These are phyloP conservation scores for Fraxinus latifolia DNA, from an alignment of 305 asterid species.

Conservation along the genomic window DNA sequence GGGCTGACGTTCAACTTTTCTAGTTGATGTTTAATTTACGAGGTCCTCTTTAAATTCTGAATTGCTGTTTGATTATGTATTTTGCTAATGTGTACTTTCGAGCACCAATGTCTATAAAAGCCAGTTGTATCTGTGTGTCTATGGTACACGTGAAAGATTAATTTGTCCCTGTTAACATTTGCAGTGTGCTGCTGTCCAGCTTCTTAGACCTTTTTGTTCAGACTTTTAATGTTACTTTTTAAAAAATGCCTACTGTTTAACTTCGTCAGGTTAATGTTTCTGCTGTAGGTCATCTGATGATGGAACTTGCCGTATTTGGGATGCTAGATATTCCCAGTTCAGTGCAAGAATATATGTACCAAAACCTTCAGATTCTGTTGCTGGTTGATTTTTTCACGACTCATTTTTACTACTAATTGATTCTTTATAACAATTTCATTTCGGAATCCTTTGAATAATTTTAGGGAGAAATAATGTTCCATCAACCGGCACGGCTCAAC, in stretches of 20 bases:
- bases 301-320: conserved; percentile 97
- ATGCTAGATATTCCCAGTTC: conserved; percentile 78
- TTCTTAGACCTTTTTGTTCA: conserved; percentile 16
- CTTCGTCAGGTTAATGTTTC: conserved; percentile 12
- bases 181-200: background rate
- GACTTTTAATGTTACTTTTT: conserved; percentile 7
- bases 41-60: background rate
- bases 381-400: conserved; percentile 41
- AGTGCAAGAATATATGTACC: conserved; percentile 73
- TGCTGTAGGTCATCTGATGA: conserved; percentile 84
- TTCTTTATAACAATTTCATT: conserved; percentile 14
- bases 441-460: conserved; percentile 32
- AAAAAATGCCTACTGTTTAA: background rate
- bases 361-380: conserved; percentile 56
- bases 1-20: background rate
- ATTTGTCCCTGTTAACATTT: background rate
- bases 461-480: conserved; percentile 65
- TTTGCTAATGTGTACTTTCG: conserved; percentile 1
- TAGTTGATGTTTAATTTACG: background rate
- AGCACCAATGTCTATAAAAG: background rate
- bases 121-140: background rate
- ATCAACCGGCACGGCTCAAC: conserved; percentile 54
- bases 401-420: background rate
- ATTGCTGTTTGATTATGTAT: background rate
- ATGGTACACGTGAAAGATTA: background rate